Evolutionary conservation across 345 rosid species (phyloP), one percentile per base, ranked within the genome.

Genomic region (Gossypium anomalum): DNA sequence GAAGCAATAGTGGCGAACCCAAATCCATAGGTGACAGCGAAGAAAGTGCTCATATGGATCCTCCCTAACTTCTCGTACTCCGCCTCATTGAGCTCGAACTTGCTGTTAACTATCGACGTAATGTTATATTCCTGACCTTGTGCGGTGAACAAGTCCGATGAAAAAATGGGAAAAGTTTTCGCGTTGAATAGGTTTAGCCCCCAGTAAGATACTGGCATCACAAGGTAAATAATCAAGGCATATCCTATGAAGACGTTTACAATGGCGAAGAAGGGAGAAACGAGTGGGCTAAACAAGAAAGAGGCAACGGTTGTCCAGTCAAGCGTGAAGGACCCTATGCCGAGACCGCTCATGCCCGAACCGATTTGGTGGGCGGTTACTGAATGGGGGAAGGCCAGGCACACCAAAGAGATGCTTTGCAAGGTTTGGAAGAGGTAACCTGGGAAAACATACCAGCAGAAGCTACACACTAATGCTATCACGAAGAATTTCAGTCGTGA

Each of bases 1-100:
- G 88, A 56, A n/a, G 86, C 82, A 75, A 85, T 83, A 10, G 86
- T 81, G 53, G 89, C 86, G 59, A 83, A 83, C 64, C 86, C 85
- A 57, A 83, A 53, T 4, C 89, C 89, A 25, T 81, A 80, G 10
- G 84, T 69, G 11, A 83, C 61, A 56, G 89, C 86, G 74, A 86
- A 86, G 81, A 86, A 78, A 0, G 78, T 78, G 70, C 89, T 83
- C 82, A 83, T 23, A 56, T 86, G 82, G 27, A 86, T 43, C 55
- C 79, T 81, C 41, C 89, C 82, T 1, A 71, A 52, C 58, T 75
- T 57, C 22, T 22, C 13, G 15, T 85, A 85, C 34, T 70, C 44
- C 0, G 38, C 52, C 75, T 71, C 22, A 78, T 85, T 80, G 17
- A 83, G 27, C 84, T 86, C 82, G 38, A 81, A 80, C 12, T 78